Evolutionary conservation across 2,329 filamentous ascomycete genomes (phyloP), one percentile per base, ranked within the genome.

Genomic region (Arthrobotrys iridis): DNA sequence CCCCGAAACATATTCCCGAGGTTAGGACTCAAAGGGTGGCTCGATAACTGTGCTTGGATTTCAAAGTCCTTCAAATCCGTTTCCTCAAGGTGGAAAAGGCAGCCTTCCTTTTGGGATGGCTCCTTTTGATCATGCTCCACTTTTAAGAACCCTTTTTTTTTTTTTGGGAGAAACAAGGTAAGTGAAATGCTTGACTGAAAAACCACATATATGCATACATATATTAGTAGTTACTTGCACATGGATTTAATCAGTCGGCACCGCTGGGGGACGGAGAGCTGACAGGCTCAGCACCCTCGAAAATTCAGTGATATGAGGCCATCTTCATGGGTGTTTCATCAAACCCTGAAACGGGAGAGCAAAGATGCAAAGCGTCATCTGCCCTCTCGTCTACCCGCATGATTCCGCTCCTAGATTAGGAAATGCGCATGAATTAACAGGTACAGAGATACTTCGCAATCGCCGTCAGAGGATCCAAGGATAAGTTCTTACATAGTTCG

Each of bases 61-160:
- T 62, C 65, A 70, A 35, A 70, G 55, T 62, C 55, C 65, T 70
- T 70, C 65, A 55, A 45, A 52, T 70, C 65, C 65, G 65, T 62
- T 55, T 55, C 45, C 22, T 62, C 57, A 70, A 70, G 65, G 65
- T 52, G 65, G 33, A 55, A 62, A 70, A 43, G 11, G 15, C 24
- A 26, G 41, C 55, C 55, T 60, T 46, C 33, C 15, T 48, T 8
- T 18, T 41, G 33, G 48, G 52, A 35, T 68, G 55, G 65, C 30
- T 55, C 28, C 64, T 70, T 70, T 33, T 22, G 33, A 33, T 18
- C 13, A 3, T 22, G 22, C 65, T 48, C 65, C 55, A 60, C 65
- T 59, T 37, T 43, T 57, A n/a, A 52, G 43, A 50, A 62, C 35
- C 33, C 22, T 60, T 50, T 68, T 45, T n/a, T n/a, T n/a, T n/a